Percentiles rank a stretch among this genome's conserved stretches.
Evolutionary conservation across 345 rosid genomes (phyloP).

Genomic region (Angophora floribunda): DNA sequence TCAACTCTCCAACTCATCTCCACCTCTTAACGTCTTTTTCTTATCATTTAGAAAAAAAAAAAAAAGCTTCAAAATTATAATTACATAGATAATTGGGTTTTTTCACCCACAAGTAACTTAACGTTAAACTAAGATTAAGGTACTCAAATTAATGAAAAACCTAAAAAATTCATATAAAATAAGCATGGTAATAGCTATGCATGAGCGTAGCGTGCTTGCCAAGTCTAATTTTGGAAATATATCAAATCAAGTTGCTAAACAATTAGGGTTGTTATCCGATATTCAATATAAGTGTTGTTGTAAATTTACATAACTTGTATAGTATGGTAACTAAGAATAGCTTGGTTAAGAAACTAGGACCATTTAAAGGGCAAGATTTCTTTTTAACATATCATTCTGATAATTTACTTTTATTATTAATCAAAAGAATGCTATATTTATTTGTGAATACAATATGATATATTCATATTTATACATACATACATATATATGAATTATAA

Average conservation of each 20-base stretch:
- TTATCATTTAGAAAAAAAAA: neutral
- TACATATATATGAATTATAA: no score
- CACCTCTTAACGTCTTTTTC: neutral
- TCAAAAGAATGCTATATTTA: neutral
- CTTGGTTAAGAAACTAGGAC: neutral
- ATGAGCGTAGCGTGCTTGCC: neutral
- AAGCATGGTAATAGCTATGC: neutral
- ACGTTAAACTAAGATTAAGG: neutral
- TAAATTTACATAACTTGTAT: neutral
- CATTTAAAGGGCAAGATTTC: neutral
- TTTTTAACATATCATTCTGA: accelerated
- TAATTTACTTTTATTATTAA: neutral
- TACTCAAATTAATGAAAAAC: neutral
- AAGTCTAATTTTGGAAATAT: neutral
- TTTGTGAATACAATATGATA: neutral
- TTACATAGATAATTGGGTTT: neutral
- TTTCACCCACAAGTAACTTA: neutral
- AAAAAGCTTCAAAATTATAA: neutral
- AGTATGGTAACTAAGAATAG: neutral
- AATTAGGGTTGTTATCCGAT: neutral
- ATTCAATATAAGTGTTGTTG: neutral
- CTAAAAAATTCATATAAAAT: neutral
- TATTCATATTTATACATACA: no score
- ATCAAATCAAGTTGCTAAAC: neutral
- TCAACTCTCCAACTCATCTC: neutral